Conservation (phyloP, 768 basidiomycete genomes). For the Cystobasidium onofrii region DNA sequence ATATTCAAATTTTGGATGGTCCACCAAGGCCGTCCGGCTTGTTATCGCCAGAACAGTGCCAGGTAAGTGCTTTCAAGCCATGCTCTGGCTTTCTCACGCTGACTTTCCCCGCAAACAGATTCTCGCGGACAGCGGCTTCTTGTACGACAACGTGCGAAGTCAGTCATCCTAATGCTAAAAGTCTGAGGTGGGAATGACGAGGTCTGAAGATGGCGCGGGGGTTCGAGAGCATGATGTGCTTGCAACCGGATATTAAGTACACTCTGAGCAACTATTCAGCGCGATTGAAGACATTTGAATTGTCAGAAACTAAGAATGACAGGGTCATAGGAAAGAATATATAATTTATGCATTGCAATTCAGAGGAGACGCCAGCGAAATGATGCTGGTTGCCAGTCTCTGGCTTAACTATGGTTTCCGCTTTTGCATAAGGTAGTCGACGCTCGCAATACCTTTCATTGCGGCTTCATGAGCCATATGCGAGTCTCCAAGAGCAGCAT, state of each 20-base stretch:
- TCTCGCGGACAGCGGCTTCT: background rate
- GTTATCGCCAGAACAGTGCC: slow-evolving; percentile 19
- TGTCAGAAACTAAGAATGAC: too few species aligned
- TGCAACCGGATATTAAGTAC: too few species aligned
- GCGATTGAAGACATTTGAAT: too few species aligned
- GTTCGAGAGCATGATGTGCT: too few species aligned
- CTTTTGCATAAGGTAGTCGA: background rate
- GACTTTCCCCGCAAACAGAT: background rate
- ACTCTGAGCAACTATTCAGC: too few species aligned
- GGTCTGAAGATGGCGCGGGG: too few species aligned
- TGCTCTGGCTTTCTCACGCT: background rate
- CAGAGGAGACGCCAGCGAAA: background rate
- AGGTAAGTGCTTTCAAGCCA: background rate
- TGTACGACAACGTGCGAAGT: background rate
- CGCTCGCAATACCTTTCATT: background rate
- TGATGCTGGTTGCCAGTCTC: background rate
- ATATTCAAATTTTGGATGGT: slow-evolving; percentile 15
- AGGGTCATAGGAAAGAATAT: too few species aligned
- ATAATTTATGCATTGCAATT: background rate
- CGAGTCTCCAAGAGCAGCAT: background rate
- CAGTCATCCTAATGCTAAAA: background rate
- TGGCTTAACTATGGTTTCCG: background rate
- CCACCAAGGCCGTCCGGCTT: slow-evolving; percentile 7
- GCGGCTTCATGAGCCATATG: background rate
- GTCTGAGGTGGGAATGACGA: background rate